These are phyloP conservation scores for Coemansia sp. DNA, from an alignment of 192 early-diverging fungal genomes.

Conservation along the genomic window DNA sequence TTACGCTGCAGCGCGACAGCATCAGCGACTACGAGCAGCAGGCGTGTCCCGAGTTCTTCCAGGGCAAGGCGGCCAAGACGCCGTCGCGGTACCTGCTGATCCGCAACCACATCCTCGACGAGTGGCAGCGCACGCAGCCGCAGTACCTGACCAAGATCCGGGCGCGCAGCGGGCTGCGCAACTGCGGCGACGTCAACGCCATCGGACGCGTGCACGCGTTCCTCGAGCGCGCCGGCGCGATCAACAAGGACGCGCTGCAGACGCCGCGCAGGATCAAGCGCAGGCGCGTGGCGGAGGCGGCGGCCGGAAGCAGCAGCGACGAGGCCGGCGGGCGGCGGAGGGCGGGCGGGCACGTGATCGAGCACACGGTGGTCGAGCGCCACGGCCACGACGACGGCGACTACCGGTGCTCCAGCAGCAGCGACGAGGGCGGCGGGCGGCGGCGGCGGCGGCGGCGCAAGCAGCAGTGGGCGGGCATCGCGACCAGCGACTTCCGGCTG, in stretches of 20 bases:
- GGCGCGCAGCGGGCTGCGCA: slow-evolving; percentile 66
- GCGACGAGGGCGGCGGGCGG: background rate
- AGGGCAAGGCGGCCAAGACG: slow-evolving; percentile 70
- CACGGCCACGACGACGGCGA: slow-evolving; percentile 29
- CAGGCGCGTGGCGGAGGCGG: background rate
- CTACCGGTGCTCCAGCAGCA: slow-evolving; percentile 22
- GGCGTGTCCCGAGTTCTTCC: slow-evolving; percentile 62
- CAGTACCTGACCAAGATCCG: slow-evolving; percentile 83
- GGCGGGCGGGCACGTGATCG: slow-evolving; percentile 33
- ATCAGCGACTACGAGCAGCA: slow-evolving; percentile 18
- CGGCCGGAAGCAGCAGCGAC: background rate
- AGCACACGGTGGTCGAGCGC: slow-evolving; percentile 30
- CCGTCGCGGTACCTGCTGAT: slow-evolving; percentile 86
- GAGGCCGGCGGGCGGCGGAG: background rate
- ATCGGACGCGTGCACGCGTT: slow-evolving; percentile 84
- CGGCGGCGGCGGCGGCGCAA: slow-evolving; percentile 2
- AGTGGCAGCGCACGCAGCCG: slow-evolving; percentile 67
- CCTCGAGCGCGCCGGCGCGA: slow-evolving; percentile 72
- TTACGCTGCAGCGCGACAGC: slow-evolving; percentile 7
- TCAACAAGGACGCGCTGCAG: slow-evolving; percentile 66
- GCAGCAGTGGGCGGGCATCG: slow-evolving; percentile 2
- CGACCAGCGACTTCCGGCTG: slow-evolving; percentile 41
- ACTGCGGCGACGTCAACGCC: slow-evolving; percentile 93
- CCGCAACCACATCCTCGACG: slow-evolving; percentile 81
- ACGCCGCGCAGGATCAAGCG: slow-evolving; percentile 9